phyloP scores from a whole-genome alignment of 768 basidiomycete species.

The Trametes maxima region DNA sequence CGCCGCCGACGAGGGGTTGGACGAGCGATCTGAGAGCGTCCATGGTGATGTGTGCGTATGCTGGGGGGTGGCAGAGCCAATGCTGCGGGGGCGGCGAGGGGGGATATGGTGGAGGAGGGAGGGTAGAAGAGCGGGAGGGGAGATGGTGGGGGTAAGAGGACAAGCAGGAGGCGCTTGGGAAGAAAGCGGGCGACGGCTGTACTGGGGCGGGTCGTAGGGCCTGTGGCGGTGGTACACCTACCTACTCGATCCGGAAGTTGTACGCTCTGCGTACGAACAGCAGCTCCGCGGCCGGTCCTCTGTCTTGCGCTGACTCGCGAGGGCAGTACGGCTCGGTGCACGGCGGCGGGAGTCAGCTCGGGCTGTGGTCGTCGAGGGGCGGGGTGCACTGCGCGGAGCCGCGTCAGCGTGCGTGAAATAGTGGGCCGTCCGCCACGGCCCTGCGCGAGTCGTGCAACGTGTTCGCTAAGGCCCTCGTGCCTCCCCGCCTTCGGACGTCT shows the following conservation, averaged over 20 bases:
- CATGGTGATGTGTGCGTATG: conserved; percentile 46
- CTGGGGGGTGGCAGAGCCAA: conserved; percentile 39
- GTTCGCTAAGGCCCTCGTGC: conserved; percentile 18
- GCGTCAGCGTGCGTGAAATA: conserved; percentile 2
- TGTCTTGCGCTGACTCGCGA: conserved; percentile 2
- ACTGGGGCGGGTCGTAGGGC: conserved; percentile 14
- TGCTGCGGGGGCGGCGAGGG: conserved; percentile 34
- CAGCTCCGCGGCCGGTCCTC: background rate
- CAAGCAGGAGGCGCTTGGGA: conserved; percentile 25
- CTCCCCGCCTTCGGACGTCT: conserved; percentile 10
- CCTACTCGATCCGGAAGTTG: conserved; percentile 6
- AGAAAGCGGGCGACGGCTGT: conserved; percentile 17
- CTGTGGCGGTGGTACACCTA: conserved; percentile 19
- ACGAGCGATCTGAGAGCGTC: conserved; percentile 82
- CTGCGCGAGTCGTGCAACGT: conserved; percentile 21
- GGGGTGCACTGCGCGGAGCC: background rate
- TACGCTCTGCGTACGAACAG: background rate
- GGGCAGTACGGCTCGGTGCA: background rate
- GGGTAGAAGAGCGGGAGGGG: conserved; percentile 26
- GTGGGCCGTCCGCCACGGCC: conserved; percentile 8
- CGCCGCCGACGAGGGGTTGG: conserved; percentile 76
- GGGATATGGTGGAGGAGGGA: conserved; percentile 29
- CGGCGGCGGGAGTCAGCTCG: background rate
- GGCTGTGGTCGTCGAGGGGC: background rate
- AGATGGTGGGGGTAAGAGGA: conserved; percentile 30